phyloP scores from a whole-genome alignment of 1,284 basidiomycete species.

The Fomitopsis betulina region DNA sequence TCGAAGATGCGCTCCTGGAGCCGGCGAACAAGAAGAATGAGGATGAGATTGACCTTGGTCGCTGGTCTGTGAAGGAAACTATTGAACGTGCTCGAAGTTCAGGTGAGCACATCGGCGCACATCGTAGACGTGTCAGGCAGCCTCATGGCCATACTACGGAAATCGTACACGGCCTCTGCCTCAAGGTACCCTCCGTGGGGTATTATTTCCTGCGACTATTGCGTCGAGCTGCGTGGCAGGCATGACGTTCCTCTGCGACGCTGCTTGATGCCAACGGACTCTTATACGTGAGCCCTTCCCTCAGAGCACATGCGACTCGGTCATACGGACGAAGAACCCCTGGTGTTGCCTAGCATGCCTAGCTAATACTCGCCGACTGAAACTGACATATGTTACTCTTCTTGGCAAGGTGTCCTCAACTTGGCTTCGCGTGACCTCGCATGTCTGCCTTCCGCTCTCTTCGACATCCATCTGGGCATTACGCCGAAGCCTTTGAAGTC shows the following conservation, averaged over 20 bases:
- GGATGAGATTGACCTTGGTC: conserved; percentile 54
- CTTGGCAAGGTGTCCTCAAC: conserved; percentile 59
- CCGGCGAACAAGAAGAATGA: conserved; percentile 32
- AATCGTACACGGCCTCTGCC: too few species aligned
- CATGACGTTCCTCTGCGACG: too few species aligned
- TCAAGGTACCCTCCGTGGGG: too few species aligned
- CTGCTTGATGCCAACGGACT: too few species aligned
- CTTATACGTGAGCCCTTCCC: too few species aligned
- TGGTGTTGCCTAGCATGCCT: conserved; percentile 15
- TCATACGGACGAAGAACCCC: background rate
- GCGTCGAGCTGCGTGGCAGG: too few species aligned
- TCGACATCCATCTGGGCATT: conserved; percentile 72
- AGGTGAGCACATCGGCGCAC: conserved; percentile 41
- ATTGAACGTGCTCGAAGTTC: conserved; percentile 73
- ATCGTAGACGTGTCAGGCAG: conserved; percentile 16
- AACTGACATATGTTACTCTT: conserved; percentile 16
- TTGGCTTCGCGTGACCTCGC: conserved; percentile 63
- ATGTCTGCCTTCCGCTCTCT: conserved; percentile 72
- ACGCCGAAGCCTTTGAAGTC: conserved; percentile 60
- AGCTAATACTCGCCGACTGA: conserved; percentile 5
- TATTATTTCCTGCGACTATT: background rate
- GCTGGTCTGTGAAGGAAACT: conserved; percentile 65
- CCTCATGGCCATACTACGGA: background rate
- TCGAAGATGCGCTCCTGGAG: conserved; percentile 45
- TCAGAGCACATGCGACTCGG: background rate